Percentiles rank a stretch among this genome's conserved stretches.
These are phyloP conservation scores for Populus simonii DNA, from an alignment of 345 rosid species.

Conservation along the genomic window DNA sequence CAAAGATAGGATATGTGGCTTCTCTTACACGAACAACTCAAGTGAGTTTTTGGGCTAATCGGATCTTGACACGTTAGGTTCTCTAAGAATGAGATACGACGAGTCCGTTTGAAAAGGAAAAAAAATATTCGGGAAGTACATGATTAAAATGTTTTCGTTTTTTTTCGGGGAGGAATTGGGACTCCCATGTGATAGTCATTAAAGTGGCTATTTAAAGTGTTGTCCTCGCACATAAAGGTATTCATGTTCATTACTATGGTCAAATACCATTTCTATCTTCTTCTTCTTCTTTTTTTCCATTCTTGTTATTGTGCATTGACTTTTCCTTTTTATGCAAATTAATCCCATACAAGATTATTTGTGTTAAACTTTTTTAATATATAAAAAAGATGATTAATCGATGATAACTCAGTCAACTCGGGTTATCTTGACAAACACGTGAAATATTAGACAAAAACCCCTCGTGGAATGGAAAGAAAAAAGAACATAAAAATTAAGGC, in stretches of 20 bases:
- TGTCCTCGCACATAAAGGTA: neutral
- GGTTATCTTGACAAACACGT: no score
- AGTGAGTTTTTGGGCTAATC: conserved; percentile 17
- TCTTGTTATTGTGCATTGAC: no score
- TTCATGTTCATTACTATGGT: neutral
- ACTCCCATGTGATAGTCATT: neutral
- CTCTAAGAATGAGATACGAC: neutral
- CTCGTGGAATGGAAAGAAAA: no score
- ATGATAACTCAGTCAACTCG: no score
- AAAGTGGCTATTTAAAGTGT: neutral
- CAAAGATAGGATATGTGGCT: conserved; percentile 46
- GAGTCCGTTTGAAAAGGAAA: neutral
- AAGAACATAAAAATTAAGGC: no score
- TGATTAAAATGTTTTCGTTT: neutral
- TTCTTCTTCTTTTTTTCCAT: no score
- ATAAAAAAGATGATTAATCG: no score
- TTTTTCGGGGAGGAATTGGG: neutral
- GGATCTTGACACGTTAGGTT: conserved; percentile 21
- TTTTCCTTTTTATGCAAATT: no score
- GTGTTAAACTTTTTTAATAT: no score
- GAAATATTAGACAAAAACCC: no score
- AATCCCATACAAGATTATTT: no score
- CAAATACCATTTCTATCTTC: neutral
- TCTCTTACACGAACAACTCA: conserved; percentile 32
- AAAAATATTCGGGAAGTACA: no score